These are phyloP conservation scores for Paramecium bursaria DNA, from an alignment of 73 alveolate species.

Conservation along the genomic window DNA sequence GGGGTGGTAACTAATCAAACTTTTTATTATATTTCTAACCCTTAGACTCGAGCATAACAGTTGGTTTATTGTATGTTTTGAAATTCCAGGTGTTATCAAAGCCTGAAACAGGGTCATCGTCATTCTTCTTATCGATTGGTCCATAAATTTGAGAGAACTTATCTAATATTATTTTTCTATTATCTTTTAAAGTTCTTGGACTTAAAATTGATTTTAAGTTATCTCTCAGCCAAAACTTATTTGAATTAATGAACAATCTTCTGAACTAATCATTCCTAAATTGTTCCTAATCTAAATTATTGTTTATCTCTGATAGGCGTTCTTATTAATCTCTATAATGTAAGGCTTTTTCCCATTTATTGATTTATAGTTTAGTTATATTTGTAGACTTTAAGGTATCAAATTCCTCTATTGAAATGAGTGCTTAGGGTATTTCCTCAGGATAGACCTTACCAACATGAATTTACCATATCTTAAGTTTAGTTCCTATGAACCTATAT, in stretches of 20 bases:
- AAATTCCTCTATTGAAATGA: neutral
- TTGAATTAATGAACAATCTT: slow-evolving; percentile 49
- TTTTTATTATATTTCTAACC: neutral
- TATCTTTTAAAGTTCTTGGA: slow-evolving; percentile 30
- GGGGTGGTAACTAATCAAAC: slow-evolving; percentile 27
- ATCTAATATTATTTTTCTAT: slow-evolving; percentile 29
- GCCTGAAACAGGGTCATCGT: slow-evolving; percentile 61
- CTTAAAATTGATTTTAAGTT: slow-evolving; percentile 38
- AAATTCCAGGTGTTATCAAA: slow-evolving; percentile 63
- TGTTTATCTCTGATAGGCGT: neutral
- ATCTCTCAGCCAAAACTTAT: slow-evolving; percentile 62
- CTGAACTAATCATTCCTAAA: slow-evolving; percentile 58
- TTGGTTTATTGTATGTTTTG: neutral
- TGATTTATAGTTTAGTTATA: neutral
- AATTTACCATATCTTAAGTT: slow-evolving; percentile 34
- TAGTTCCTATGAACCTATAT: neutral
- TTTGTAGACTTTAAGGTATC: neutral
- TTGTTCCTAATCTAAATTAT: slow-evolving; percentile 18
- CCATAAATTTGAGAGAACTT: slow-evolving; percentile 42
- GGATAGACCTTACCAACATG: neutral
- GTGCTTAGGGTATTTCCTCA: slow-evolving; percentile 12
- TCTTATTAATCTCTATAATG: slow-evolving; percentile 38
- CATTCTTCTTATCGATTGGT: slow-evolving; percentile 52
- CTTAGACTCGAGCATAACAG: neutral
- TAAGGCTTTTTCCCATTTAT: slow-evolving; percentile 16